Evolutionary conservation across 306 rosid species (phyloP), one percentile per base, ranked within the genome.

Genomic region (Luffa acutangula): DNA sequence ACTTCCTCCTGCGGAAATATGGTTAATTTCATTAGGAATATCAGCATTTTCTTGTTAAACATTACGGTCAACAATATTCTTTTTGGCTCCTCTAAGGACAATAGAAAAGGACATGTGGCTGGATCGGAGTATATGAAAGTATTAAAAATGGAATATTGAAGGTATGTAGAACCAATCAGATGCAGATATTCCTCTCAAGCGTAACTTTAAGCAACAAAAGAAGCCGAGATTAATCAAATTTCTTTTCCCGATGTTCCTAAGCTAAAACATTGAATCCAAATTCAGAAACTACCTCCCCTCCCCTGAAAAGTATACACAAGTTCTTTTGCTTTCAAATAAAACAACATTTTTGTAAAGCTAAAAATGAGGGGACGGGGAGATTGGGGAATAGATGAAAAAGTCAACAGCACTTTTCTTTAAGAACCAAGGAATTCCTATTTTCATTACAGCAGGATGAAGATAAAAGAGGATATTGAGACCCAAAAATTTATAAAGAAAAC

Each of bases 1-100:
- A 91, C 75, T 87, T 82, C 94, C 88, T 95, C 97, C 99, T 95
- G 91, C 80, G 77, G 51, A 80, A 56, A 72, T 60, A 43, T 48
- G 49, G 42, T 62, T 33, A 51, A 51, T 14, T 51, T 49, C 48
- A 21, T 73, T 31, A 12, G 48, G 77, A 21, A 21, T 25, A 10
- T 42, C 39, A 70, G 76, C 36, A 70, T 18, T 45, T 45, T 71
- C 21, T 72, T 48, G 9, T 31, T 12, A 13, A 72, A 10, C 7
- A 3, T 42, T 67, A 59, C 9, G 14, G 62, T 57, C 62, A 54
- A 63, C 43, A 63, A 34, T 63, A 31, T 2, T 63, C 31, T 63
- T 34, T 33, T n/a, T 48, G 48, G 41, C 20, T 14, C 21, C 58
- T 71, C 41, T 18, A 46, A 25, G 25, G 18, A 31, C 20, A 46